Conservation (phyloP, 2,329 filamentous ascomycete genomes). For the Xylariaceae sp. region DNA sequence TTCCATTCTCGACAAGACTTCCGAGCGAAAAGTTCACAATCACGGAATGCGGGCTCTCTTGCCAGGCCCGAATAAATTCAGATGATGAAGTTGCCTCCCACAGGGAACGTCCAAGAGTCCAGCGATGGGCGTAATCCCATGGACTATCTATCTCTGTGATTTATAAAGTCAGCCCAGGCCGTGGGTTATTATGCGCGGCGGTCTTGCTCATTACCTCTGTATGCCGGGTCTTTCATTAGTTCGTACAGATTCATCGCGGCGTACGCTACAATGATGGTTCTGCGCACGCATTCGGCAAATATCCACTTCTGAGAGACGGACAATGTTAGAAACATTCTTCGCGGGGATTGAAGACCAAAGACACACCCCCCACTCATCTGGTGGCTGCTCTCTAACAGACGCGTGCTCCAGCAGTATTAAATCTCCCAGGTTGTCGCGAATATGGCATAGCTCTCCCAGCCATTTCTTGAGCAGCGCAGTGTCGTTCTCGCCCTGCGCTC, state of each 20-base stretch:
- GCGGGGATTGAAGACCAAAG: not conserved
- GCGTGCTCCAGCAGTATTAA: conserved; percentile 12
- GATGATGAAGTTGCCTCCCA: conserved; percentile 32
- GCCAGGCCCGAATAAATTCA: conserved; percentile 31
- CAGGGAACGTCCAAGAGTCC: conserved; percentile 32
- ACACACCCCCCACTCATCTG: conserved; percentile 30
- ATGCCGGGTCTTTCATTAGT: conserved; percentile 26
- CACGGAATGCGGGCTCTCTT: conserved; percentile 27
- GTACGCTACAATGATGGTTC: conserved; percentile 34
- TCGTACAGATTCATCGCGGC: conserved; percentile 29
- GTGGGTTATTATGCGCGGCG: not conserved
- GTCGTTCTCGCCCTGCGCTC: conserved; percentile 23
- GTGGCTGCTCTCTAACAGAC: conserved; percentile 11
- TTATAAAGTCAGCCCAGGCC: conserved; percentile 8
- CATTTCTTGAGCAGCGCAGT: conserved; percentile 20
- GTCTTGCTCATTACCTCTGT: not conserved
- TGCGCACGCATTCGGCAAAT: conserved; percentile 34
- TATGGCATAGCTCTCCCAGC: conserved; percentile 27
- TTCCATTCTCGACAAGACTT: conserved; percentile 29
- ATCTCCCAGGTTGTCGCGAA: conserved; percentile 30
- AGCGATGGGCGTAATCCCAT: conserved; percentile 32
- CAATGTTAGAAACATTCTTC: not conserved
- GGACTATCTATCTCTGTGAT: conserved; percentile 14
- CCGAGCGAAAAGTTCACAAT: conserved; percentile 31
- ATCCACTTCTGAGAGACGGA: conserved; percentile 32